Base-by-base conservation (phyloP, 129 eudicot genomes). In the Centella asiatica region DNA sequence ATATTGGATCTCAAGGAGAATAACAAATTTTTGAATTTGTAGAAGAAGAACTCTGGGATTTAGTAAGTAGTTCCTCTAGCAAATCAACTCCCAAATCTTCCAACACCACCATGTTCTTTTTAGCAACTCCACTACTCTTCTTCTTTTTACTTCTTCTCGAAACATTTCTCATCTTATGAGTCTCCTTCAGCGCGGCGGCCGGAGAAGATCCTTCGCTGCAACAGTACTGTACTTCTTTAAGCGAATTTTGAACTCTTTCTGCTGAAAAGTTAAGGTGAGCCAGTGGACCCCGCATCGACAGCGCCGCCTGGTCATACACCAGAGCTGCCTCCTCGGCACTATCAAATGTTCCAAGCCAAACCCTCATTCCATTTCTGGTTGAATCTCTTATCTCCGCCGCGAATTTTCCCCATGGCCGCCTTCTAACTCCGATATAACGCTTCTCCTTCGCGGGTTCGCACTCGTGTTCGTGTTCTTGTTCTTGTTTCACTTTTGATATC, bases 381-480 rank as follows among this genome's bases (percentile, higher is more conserved):
- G 81, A 75, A 49, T 80, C 85, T 20, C 81, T 32, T 4, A 88
- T 88, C 69, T 88, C 97, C 4, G 97, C 97, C 24, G 97, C 94
- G 49, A 27, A 88, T 39, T 85, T 88, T 23, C 97, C 96, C 97
- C 97, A 88, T 19, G 97, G 97, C 65, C 97, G 79, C 49, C 90
- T 39, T 53, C 97, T 54, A 2, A 88, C 97, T 0, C 97, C 97
- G 19, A 89, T 61, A 46, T 84, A 88, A 13, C 78, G 57, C 71
- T 76, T 85, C 46, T 73, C 73, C 61, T 36, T 45, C 45, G 31
- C 15, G 25, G 67, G 42, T 4, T 23, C 36, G 49, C 29, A 17
- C 9, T 67, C 26, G 4, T 10, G 18, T 24, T 2, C 12, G 22
- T 8, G 2, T 49, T 49, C 58, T 52, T 53, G 36, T 32, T 53